A percentile compares a stretch with the other conserved stretches of the same genome.
Conservation (phyloP, 306 rosid species). For the Rubus idaeus region DNA sequence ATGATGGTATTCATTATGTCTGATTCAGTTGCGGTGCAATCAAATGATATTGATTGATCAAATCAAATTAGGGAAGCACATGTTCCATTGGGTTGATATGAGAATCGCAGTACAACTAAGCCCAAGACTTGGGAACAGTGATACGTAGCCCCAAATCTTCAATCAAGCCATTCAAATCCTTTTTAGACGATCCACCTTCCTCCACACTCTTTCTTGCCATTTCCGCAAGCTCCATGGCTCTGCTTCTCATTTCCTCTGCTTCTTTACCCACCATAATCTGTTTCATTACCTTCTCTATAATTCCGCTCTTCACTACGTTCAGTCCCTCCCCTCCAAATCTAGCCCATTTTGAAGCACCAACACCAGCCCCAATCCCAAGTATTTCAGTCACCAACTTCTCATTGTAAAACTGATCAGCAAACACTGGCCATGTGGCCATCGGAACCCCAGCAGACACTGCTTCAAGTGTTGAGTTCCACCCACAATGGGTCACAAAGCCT, state of each 20-base stretch:
- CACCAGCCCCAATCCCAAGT: slow-evolving; percentile 22
- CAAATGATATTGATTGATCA: too few species aligned
- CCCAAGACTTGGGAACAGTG: background rate
- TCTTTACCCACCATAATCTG: slow-evolving; percentile 34
- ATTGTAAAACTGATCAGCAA: slow-evolving; percentile 35
- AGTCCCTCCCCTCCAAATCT: slow-evolving; percentile 11
- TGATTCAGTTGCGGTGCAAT: too few species aligned
- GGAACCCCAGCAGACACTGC: slow-evolving; percentile 27
- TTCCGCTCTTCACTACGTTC: slow-evolving; percentile 15
- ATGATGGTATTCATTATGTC: too few species aligned
- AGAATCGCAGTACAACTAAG: too few species aligned
- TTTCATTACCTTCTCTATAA: slow-evolving; percentile 30
- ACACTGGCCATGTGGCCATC: slow-evolving; percentile 33
- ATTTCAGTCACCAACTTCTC: slow-evolving; percentile 35
- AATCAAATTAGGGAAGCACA: too few species aligned
- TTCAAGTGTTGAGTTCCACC: slow-evolving; percentile 39
- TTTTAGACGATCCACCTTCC: slow-evolving; percentile 33
- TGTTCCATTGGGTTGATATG: too few species aligned
- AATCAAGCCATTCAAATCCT: slow-evolving; percentile 28
- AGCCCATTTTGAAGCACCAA: slow-evolving; percentile 32
- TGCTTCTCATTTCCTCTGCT: slow-evolving; percentile 30
- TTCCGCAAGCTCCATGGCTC: slow-evolving; percentile 20
- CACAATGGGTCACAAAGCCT: slow-evolving; percentile 46
- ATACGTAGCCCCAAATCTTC: slow-evolving; percentile 12
- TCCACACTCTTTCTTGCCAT: slow-evolving; percentile 24